Conservation (phyloP, 192 early-diverging fungal genomes). For the Coemansia pectinata region DNA sequence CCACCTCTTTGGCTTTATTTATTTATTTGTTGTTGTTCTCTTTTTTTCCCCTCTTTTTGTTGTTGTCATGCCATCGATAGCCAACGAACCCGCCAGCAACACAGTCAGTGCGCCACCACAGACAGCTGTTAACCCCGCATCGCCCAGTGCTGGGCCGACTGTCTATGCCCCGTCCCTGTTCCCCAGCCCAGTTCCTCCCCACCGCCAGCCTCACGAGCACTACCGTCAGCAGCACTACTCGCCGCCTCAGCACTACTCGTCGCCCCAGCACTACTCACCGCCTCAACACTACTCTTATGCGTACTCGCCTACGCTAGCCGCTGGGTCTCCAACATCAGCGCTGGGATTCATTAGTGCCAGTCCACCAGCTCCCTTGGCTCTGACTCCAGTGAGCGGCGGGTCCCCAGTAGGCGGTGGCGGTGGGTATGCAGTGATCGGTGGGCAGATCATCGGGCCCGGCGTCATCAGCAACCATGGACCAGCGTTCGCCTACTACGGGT, state of each 20-base stretch:
- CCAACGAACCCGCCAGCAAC: not conserved
- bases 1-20: not conserved
- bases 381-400: not conserved
- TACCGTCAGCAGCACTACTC: conserved; percentile 13
- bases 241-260: not conserved
- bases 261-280: conserved; percentile 8
- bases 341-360: conserved; percentile 19
- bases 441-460: conserved; percentile 9
- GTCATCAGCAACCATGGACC: conserved; percentile 5
- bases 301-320: conserved; percentile 5
- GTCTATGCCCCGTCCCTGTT: not conserved
- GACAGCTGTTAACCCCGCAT: conserved; percentile 1
- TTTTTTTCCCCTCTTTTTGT: not conserved
- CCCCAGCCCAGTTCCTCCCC: conserved; percentile 4
- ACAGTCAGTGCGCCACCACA: not conserved
- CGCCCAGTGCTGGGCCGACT: conserved; percentile 1
- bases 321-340: conserved; percentile 17
- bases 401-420: not conserved
- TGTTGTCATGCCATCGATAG: conserved; percentile 34
- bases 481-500: conserved; percentile 33
- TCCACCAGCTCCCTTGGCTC: conserved; percentile 3
- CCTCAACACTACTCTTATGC: conserved; percentile 8
- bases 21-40: conserved; percentile 3
- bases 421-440: conserved; percentile 20
- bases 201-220: not conserved